A percentile compares a stretch with the other conserved stretches of the same genome.
Evolutionary conservation across 2,329 filamentous ascomycete species (phyloP).

Genomic region (Cercospora citrullina): DNA sequence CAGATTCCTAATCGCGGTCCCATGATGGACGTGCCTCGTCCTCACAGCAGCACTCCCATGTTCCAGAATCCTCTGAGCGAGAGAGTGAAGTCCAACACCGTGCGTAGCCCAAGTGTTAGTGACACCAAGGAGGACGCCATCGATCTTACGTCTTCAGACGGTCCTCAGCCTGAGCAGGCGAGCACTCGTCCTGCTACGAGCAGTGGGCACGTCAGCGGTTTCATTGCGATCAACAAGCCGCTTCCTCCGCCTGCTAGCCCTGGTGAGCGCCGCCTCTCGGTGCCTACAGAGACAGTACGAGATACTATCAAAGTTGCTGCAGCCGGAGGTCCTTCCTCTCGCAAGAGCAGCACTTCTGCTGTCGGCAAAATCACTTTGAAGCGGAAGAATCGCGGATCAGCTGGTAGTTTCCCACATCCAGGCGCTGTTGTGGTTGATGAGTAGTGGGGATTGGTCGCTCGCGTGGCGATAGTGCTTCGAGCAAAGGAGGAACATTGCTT

Average conservation of each 20-base stretch:
- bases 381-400: constrained; percentile 1
- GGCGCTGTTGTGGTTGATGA: constrained; percentile 9
- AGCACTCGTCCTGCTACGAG: neutral
- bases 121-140: constrained; percentile 18
- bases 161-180: constrained; percentile 6
- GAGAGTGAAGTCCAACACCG: constrained; percentile 8
- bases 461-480: neutral
- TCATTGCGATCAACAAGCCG: constrained; percentile 5
- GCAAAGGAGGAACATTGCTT: neutral
- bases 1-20: constrained; percentile 26
- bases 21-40: constrained; percentile 22
- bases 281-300: neutral
- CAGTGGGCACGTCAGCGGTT: neutral
- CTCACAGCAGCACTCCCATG: neutral
- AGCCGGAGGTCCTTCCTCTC: neutral
- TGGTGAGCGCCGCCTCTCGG: neutral
- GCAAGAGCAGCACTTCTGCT: neutral
- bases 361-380: neutral
- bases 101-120: constrained; percentile 12
- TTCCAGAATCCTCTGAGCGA: neutral
- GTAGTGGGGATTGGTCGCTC: neutral
- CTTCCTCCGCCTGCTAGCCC: neutral
- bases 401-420: constrained; percentile 2
- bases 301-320: neutral
- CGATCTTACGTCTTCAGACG: constrained; percentile 19